Conservation (phyloP, 441 rosid species). For the Dalechampia spathulata region DNA sequence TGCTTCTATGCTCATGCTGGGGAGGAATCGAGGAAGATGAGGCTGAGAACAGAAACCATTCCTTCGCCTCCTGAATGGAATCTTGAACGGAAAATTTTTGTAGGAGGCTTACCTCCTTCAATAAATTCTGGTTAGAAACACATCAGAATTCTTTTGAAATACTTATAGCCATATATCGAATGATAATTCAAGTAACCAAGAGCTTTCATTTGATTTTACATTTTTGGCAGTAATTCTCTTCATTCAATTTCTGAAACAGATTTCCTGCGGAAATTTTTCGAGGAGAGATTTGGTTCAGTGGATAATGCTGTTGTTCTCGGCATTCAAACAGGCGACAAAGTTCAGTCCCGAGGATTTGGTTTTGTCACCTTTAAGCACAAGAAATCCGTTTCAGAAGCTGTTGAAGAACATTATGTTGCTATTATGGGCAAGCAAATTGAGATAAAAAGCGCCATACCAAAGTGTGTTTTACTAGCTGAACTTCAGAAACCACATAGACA, state of each 20-base stretch:
- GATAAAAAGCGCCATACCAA: constrained; percentile 42
- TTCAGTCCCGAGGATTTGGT: constrained; percentile 53
- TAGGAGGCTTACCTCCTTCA: constrained; percentile 46
- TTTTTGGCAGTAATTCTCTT: not conserved
- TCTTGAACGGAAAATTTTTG: constrained; percentile 39
- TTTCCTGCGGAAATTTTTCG: constrained; percentile 28
- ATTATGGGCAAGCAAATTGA: constrained; percentile 54
- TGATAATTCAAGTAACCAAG: constrained; percentile 1
- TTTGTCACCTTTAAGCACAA: constrained; percentile 48
- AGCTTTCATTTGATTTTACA: not conserved
- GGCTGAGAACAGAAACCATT: constrained; percentile 17
- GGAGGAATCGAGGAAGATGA: constrained; percentile 30
- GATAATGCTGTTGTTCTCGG: constrained; percentile 38
- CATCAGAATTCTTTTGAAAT: constrained; percentile 5
- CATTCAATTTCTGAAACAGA: constrained; percentile 28
- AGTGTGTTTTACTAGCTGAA: constrained; percentile 19
- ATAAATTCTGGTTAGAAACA: constrained; percentile 48
- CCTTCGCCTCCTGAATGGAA: constrained; percentile 17
- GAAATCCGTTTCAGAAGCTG: constrained; percentile 43
- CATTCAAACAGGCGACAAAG: constrained; percentile 25
- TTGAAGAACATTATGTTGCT: constrained; percentile 36
- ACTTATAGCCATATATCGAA: not conserved
- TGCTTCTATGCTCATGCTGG: constrained; percentile 42
- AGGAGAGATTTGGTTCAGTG: constrained; percentile 45
- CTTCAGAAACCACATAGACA: constrained; percentile 19